These are phyloP conservation scores for Polygonum maritimum DNA, from an alignment of 148 eudicot genomes.

Conservation along the genomic window DNA sequence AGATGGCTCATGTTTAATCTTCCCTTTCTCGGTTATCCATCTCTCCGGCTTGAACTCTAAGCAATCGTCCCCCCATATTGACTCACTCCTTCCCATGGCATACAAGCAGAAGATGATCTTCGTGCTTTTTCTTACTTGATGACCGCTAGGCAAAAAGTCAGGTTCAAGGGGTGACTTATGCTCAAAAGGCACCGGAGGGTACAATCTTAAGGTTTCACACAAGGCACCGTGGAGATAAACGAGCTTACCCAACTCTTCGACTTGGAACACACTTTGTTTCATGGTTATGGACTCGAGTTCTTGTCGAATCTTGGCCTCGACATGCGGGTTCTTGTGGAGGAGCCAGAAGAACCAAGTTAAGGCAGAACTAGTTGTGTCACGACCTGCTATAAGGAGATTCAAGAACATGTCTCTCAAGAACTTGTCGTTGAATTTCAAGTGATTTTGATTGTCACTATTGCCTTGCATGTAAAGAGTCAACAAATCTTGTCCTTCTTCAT, in stretches of 20 bases:
- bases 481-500: background rate
- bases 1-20: constrained; percentile 3
- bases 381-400: constrained; percentile 6
- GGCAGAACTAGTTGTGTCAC: constrained; percentile 1
- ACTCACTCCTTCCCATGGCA: constrained; percentile 7
- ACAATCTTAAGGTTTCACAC: background rate
- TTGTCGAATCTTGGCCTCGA: background rate
- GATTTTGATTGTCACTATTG: background rate
- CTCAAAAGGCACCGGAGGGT: constrained; percentile 3
- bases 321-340: constrained; percentile 1
- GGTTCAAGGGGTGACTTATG: constrained; percentile 1
- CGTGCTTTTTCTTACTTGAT: background rate
- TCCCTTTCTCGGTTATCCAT: constrained; percentile 4
- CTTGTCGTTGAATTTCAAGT: constrained; percentile 1
- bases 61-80: constrained; percentile 2
- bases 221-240: constrained; percentile 7
- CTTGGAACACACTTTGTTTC: background rate
- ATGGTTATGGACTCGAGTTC: background rate
- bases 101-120: constrained; percentile 5
- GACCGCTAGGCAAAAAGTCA: background rate
- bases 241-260: background rate
- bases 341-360: constrained; percentile 8
- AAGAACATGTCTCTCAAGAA: constrained; percentile 13
- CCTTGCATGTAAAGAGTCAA: constrained; percentile 4
- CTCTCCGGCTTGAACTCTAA: constrained; percentile 8